Evolutionary conservation across 805 yeast species (phyloP).

Genomic region (Wickerhamiella alocasiicola): DNA sequence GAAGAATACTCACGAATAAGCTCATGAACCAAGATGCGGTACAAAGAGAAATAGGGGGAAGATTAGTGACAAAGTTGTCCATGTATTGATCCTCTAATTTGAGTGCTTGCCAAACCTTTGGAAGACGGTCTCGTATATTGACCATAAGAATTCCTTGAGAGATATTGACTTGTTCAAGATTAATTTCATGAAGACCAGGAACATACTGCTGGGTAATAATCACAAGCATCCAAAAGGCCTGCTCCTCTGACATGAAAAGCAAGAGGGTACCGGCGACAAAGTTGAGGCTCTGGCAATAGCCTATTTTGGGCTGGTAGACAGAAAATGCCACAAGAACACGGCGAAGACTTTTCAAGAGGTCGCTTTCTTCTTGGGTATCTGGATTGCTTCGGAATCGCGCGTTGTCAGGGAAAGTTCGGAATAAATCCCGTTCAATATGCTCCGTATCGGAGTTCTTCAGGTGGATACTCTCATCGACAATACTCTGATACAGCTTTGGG

Average conservation of each 20-base stretch:
- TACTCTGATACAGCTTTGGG: slow-evolving; percentile 57
- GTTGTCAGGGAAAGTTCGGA: slow-evolving; percentile 93
- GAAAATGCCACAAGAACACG: slow-evolving; percentile 78
- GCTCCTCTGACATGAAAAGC: slow-evolving; percentile 79
- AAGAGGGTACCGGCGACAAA: slow-evolving; percentile 80
- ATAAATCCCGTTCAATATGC: slow-evolving; percentile 84
- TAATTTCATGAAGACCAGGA: slow-evolving; percentile 84
- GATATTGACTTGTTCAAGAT: slow-evolving; percentile 84
- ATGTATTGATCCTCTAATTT: slow-evolving; percentile 33
- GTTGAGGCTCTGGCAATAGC: slow-evolving; percentile 91
- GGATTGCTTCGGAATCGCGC: slow-evolving; percentile 50
- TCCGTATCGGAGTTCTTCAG: slow-evolving; percentile 67
- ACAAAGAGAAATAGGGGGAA: slow-evolving; percentile 85
- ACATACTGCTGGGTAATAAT: slow-evolving; percentile 73
- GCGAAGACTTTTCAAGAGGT: slow-evolving; percentile 54
- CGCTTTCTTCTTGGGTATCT: slow-evolving; percentile 31
- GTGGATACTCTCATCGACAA: slow-evolving; percentile 46
- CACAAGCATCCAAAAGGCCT: slow-evolving; percentile 90
- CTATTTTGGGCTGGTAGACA: slow-evolving; percentile 73
- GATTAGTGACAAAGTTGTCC: slow-evolving; percentile 43
- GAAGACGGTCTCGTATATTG: slow-evolving; percentile 71
- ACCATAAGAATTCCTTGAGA: slow-evolving; percentile 91
- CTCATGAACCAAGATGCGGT: slow-evolving; percentile 99
- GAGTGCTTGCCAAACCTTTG: slow-evolving; percentile 59
- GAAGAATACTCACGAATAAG: slow-evolving; percentile 79